Evolutionary conservation across 2,329 filamentous ascomycete species (phyloP).

Genomic region (Hymenoscyphus linearis): DNA sequence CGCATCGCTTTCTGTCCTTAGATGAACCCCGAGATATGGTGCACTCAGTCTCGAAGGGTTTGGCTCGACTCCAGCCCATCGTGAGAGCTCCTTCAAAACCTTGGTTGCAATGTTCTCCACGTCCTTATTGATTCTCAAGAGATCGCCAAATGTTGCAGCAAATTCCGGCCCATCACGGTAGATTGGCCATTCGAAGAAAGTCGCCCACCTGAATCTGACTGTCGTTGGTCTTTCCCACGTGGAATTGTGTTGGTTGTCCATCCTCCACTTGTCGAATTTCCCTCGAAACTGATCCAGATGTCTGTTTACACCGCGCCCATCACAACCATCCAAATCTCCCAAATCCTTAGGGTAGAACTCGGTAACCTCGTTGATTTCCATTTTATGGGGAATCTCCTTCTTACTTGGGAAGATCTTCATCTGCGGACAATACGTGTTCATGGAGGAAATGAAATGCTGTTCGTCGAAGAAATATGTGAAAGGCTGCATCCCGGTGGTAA

Average conservation of each 20-base stretch:
- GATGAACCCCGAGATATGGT: slow-evolving; percentile 37
- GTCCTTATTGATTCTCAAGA: slow-evolving; percentile 38
- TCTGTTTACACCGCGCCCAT: slow-evolving; percentile 24
- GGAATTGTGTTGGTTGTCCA: slow-evolving; percentile 14
- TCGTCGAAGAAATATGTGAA: slow-evolving; percentile 46
- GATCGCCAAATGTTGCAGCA: slow-evolving; percentile 39
- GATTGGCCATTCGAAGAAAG: slow-evolving; percentile 39
- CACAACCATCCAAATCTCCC: slow-evolving; percentile 20
- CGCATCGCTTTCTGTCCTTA: slow-evolving; percentile 44
- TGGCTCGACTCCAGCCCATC: slow-evolving; percentile 31
- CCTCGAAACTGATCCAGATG: slow-evolving; percentile 26
- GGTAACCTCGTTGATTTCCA: slow-evolving; percentile 33
- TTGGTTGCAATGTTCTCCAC: slow-evolving; percentile 38
- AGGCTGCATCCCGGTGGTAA: slow-evolving; percentile 34
- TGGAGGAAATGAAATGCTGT: slow-evolving; percentile 37
- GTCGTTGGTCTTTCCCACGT: slow-evolving; percentile 17
- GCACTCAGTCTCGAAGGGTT: slow-evolving; percentile 13
- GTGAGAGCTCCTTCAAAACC: slow-evolving; percentile 29
- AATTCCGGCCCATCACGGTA: slow-evolving; percentile 44
- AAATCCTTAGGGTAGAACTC: slow-evolving; percentile 34
- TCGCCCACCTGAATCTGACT: slow-evolving; percentile 25
- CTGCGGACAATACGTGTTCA: slow-evolving; percentile 38
- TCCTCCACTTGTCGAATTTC: slow-evolving; percentile 26
- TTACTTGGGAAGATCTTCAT: slow-evolving; percentile 38
- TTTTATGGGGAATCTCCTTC: slow-evolving; percentile 36